A percentile compares a stretch with the other conserved stretches of the same genome.
Conservation (phyloP, 1,139 yeast genomes). For the Scheffersomyces quercinus region DNA sequence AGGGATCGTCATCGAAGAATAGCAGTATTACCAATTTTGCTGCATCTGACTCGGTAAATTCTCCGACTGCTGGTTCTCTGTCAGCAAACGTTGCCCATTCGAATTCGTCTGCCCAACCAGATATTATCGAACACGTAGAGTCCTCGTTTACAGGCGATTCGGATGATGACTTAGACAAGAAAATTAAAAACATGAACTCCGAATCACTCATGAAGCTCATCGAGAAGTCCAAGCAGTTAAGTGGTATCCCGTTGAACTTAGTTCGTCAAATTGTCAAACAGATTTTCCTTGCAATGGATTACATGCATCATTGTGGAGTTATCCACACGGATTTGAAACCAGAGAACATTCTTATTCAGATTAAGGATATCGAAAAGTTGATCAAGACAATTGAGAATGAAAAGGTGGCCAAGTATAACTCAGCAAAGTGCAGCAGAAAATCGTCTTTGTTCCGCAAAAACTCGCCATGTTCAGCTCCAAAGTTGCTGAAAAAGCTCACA, state of each 20-base stretch:
- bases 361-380: conserved; percentile 73
- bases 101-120: neutral
- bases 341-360: conserved; percentile 80
- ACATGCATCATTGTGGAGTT: conserved; percentile 84
- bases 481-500: conserved; percentile 33
- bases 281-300: conserved; percentile 72
- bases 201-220: conserved; percentile 13
- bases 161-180: conserved; percentile 7
- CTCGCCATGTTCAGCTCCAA: conserved; percentile 18
- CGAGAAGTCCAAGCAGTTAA: conserved; percentile 19
- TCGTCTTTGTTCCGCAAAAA: conserved; percentile 1
- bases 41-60: neutral
- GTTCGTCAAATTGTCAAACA: conserved; percentile 84
- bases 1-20: conserved; percentile 1
- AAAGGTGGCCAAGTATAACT: conserved; percentile 24
- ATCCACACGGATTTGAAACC: conserved; percentile 92
- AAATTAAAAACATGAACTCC: conserved; percentile 11
- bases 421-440: neutral
- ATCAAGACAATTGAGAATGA: conserved; percentile 57
- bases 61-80: neutral
- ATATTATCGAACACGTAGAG: conserved; percentile 1
- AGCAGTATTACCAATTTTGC: neutral
- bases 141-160: conserved; percentile 1
- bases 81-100: neutral
- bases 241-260: conserved; percentile 71